phyloP scores from a whole-genome alignment of 2,329 filamentous ascomycete species.

The Fusarium subtropicale region DNA sequence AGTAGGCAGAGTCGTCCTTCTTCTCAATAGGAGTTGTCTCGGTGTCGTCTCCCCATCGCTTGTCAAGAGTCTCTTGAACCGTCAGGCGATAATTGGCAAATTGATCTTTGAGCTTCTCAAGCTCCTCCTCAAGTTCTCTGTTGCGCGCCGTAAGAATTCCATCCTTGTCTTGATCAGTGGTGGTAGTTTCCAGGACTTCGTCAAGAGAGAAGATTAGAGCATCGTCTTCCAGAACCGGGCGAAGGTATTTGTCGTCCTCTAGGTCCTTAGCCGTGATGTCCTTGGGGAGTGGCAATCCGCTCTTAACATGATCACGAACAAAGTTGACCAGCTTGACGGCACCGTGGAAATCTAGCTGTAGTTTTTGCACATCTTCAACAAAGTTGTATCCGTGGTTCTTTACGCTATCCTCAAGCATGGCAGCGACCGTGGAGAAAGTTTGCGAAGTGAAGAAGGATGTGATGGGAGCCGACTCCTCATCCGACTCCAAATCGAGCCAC shows the following conservation, averaged over 20 bases:
- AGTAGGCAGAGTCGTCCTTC: slow-evolving; percentile 56
- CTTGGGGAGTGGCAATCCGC: slow-evolving; percentile 61
- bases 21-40: slow-evolving; percentile 51
- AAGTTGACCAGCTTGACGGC: slow-evolving; percentile 82
- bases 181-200: slow-evolving; percentile 66
- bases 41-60: slow-evolving; percentile 70
- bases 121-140: slow-evolving; percentile 68
- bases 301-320: slow-evolving; percentile 61
- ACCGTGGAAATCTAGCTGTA: slow-evolving; percentile 77
- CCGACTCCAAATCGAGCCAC: slow-evolving; percentile 68
- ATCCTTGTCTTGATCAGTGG: slow-evolving; percentile 55
- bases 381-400: slow-evolving; percentile 76
- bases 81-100: slow-evolving; percentile 74
- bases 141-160: slow-evolving; percentile 60
- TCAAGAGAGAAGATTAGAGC: slow-evolving; percentile 88
- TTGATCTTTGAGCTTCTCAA: slow-evolving; percentile 68
- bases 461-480: slow-evolving; percentile 71
- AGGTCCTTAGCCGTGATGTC: slow-evolving; percentile 72
- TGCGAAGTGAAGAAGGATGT: slow-evolving; percentile 76
- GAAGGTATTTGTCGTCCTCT: slow-evolving; percentile 82
- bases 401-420: slow-evolving; percentile 77
- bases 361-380: slow-evolving; percentile 64
- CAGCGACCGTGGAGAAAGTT: slow-evolving; percentile 70
- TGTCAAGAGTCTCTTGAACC: slow-evolving; percentile 74
- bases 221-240: slow-evolving; percentile 89